phyloP scores from a whole-genome alignment of 2,329 filamentous ascomycete genomes.

The Escovopsis sp. region DNA sequence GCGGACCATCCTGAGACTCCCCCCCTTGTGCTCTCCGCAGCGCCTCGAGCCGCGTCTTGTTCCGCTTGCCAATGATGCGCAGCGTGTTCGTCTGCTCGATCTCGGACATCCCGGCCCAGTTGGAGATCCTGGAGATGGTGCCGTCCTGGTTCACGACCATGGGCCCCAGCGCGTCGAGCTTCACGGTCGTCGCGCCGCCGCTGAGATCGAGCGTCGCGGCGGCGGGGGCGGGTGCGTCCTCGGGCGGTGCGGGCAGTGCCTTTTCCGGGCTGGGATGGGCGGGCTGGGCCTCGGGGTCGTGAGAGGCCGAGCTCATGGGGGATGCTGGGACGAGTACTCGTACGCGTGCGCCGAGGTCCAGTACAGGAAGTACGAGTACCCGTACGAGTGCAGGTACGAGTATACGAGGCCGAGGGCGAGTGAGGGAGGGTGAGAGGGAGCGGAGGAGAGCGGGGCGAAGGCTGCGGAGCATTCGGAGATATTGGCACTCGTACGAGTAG shows the following conservation, averaged over 20 bases:
- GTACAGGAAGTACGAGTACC: too few relatives aligned
- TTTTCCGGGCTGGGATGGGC: conserved; percentile 4
- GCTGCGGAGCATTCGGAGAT: too few relatives aligned
- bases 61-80: conserved; percentile 52
- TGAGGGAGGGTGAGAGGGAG: too few relatives aligned
- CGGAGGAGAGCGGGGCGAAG: too few relatives aligned
- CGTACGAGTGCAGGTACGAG: too few relatives aligned
- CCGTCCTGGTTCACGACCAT: conserved; percentile 63
- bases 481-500: too few relatives aligned
- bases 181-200: conserved; percentile 25
- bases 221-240: neutral
- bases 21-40: conserved; percentile 18
- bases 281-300: neutral
- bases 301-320: conserved; percentile 2
- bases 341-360: too few relatives aligned
- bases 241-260: conserved; percentile 15
- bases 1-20: neutral
- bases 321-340: too few relatives aligned
- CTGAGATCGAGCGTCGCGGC: conserved; percentile 19
- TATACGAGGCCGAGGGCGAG: too few relatives aligned
- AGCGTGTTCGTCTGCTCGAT: conserved; percentile 54
- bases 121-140: conserved; percentile 53
- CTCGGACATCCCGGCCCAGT: conserved; percentile 59
- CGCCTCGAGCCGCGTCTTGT: conserved; percentile 44
- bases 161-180: conserved; percentile 55